Evolutionary conservation across 208 protist genomes (phyloP).

Genomic region (Borovskyia barvae): DNA sequence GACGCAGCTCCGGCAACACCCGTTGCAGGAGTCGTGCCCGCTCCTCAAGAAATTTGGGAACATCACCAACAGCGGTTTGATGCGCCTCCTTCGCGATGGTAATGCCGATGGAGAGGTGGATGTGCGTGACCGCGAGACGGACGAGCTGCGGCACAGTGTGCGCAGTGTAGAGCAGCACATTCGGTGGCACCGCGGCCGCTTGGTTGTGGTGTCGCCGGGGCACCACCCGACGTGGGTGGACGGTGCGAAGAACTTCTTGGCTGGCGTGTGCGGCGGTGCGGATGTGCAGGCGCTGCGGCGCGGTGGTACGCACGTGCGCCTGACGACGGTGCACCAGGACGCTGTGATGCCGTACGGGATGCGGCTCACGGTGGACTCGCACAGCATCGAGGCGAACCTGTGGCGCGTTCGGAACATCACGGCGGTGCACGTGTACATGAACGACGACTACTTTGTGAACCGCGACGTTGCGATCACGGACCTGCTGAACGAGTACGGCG

Average conservation of each 20-base stretch:
- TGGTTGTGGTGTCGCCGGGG: conserved; percentile 92
- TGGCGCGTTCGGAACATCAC: conserved; percentile 39
- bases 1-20: too few relatives aligned
- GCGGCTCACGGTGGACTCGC: conserved; percentile 40
- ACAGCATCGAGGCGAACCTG: conserved; percentile 45
- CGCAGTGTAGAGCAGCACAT: conserved; percentile 89
- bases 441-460: conserved; percentile 64
- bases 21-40: too few relatives aligned
- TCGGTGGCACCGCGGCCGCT: conserved; percentile 81
- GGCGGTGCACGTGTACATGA: conserved; percentile 42
- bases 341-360: conserved; percentile 34
- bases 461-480: conserved; percentile 33
- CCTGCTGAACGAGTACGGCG: conserved; percentile 42
- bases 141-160: conserved; percentile 92
- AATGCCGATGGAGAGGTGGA: neutral
- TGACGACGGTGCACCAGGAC: conserved; percentile 53
- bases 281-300: conserved; percentile 1
- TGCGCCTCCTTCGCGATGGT: too few relatives aligned
- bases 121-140: conserved; percentile 64
- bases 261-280: conserved; percentile 6
- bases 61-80: too few relatives aligned
- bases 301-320: conserved; percentile 27
- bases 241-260: conserved; percentile 35
- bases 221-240: conserved; percentile 87
- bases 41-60: too few relatives aligned